These are phyloP conservation scores for Russula abietina DNA, from an alignment of 768 basidiomycete species.

Conservation along the genomic window DNA sequence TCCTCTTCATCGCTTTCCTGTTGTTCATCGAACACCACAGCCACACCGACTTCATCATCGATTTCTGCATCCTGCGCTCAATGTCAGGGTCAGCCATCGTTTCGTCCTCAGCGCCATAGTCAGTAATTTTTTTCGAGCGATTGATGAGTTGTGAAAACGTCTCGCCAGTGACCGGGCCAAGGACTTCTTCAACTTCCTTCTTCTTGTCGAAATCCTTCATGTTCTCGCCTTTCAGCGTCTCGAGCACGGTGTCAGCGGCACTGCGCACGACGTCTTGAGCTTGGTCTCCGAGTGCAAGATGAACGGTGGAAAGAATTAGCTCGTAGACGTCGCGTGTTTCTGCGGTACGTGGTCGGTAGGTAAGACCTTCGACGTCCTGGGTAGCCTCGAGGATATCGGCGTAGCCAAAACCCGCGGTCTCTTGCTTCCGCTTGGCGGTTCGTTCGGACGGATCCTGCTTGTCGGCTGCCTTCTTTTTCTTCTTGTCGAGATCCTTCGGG, in stretches of 20 bases:
- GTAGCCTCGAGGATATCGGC: conserved; percentile 93
- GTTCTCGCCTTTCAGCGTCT: conserved; percentile 80
- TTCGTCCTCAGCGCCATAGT: conserved; percentile 88
- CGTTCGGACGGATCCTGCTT: conserved; percentile 53
- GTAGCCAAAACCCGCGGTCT: conserved; percentile 63
- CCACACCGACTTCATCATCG: conserved; percentile 95
- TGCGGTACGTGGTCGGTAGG: conserved; percentile 87
- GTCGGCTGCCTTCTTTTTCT: conserved; percentile 79
- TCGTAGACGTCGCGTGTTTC: conserved; percentile 96
- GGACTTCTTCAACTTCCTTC: conserved; percentile 81
- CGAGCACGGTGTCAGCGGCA: conserved; percentile 88
- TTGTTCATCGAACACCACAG: conserved; percentile 96
- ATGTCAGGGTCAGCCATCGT: conserved; percentile 68
- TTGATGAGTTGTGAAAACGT: conserved; percentile 75
- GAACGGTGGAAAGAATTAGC: conserved; percentile 78
- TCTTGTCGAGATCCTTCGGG: conserved; percentile 87
- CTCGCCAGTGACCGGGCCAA: conserved; percentile 63
- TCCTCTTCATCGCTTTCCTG: conserved; percentile 89
- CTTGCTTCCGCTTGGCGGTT: conserved; percentile 55
- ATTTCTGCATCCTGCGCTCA: conserved; percentile 81
- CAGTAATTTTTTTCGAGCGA: conserved; percentile 93
- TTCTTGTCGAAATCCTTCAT: conserved; percentile 98
- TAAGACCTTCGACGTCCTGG: conserved; percentile 85
- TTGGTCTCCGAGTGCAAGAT: conserved; percentile 84
- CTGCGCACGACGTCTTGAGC: conserved; percentile 93